Base-by-base conservation (phyloP, 352 stramenopile species). In the Globisporangium alternatum region DNA sequence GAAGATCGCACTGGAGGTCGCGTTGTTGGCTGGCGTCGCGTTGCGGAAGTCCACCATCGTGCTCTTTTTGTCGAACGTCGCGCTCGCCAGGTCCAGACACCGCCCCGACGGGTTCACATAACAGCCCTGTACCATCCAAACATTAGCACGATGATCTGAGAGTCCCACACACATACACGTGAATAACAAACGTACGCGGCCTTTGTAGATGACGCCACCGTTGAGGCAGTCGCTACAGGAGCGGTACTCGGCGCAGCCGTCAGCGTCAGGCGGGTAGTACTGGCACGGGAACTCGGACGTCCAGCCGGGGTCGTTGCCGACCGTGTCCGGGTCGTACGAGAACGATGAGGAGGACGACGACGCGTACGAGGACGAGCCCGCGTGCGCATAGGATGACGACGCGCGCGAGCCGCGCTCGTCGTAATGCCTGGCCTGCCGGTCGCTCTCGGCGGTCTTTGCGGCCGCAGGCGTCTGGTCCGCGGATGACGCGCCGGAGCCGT, bases 221-320 rank as follows among this genome's bases (percentile, higher is more conserved):
- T 84, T 84, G 17, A 84, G 69, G 47, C 76, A 84, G 65, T 84
- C 76, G 59, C 73, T 82, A 67, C 76, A 84, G 35, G 74, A 79
- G 19, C 76, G 71, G 54, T 76, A 76, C 0, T 74, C 62, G 56
- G 77, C 66, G 47, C 76, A 83, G 22, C 59, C 59, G 49, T 80
- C 72, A 39, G 48, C 60, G 33, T 80, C 65, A 6, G 76, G 71
- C 47, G 76, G 74, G 69, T 83, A 83, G 54, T 64, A 83, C 65
- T 69, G 60, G 48, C 76, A 83, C 10, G 65, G 68, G 52, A 72
- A 68, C 22, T 51, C 62, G 19, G 21, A 52, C 3, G 62, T 68
- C 62, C 62, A 68, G 28, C 62, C 62, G 6, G 62, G 62, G 48
- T 68, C 62, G 37, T 68, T 63, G 25, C 62, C 62, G 3, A 68